Conservation (phyloP, 495 filamentous ascomycete species). For the Pyrenopolyporus hunteri region DNA sequence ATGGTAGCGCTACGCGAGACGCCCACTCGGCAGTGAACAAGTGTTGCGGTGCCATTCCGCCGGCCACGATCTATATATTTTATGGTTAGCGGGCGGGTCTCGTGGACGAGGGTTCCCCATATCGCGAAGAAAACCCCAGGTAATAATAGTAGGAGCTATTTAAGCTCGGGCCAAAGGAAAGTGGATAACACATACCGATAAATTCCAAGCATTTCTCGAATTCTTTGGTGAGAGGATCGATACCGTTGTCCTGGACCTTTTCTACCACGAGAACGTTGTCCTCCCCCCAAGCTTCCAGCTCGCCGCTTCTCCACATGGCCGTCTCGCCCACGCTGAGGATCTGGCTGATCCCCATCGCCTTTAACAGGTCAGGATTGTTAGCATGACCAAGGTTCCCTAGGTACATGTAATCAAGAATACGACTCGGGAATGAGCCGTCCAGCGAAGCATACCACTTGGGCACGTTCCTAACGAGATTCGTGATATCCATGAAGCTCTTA, state of each 20-base stretch:
- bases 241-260: slow-evolving; percentile 93
- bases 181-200: slow-evolving; percentile 69
- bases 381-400: slow-evolving; percentile 90
- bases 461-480: slow-evolving; percentile 53
- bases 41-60: slow-evolving; percentile 75
- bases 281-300: slow-evolving; percentile 68
- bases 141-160: background rate
- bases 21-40: slow-evolving; percentile 96
- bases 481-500: slow-evolving; percentile 51
- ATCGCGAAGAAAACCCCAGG: no score
- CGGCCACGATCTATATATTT: slow-evolving; percentile 76
- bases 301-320: slow-evolving; percentile 75
- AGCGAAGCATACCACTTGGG: slow-evolving; percentile 83
- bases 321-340: slow-evolving; percentile 94
- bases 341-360: slow-evolving; percentile 79
- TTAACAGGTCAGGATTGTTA: slow-evolving; percentile 85
- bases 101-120: no score
- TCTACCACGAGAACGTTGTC: slow-evolving; percentile 81
- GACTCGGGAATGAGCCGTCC: slow-evolving; percentile 89
- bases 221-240: slow-evolving; percentile 86
- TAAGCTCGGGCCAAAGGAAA: slow-evolving; percentile 4
- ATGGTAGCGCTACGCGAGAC: slow-evolving; percentile 95
- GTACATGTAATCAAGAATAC: slow-evolving; percentile 93
- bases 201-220: slow-evolving; percentile 89
- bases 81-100: slow-evolving; percentile 15